Conservation (phyloP, 345 rosid species). For the Hibiscus tridactylites region DNA sequence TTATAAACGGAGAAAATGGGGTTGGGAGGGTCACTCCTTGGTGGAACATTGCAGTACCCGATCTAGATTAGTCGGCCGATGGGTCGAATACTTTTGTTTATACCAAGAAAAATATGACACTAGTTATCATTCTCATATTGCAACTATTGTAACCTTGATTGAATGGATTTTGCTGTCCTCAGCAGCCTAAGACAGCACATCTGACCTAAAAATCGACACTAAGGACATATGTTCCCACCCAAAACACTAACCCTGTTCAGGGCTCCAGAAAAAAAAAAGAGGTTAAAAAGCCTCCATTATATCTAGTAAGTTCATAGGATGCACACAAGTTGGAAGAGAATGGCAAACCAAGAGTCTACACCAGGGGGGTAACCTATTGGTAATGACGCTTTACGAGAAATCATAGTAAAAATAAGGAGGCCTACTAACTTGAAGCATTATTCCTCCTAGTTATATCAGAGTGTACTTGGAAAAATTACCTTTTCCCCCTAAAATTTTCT, state of each 20-base stretch:
- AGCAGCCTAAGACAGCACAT: not conserved
- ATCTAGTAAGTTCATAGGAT: not conserved
- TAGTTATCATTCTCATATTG: not conserved
- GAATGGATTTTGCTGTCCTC: not conserved
- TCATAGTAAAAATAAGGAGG: not conserved
- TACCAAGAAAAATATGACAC: not conserved
- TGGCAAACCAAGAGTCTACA: not conserved
- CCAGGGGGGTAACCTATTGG: not conserved
- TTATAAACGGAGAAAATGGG: too few relatives aligned
- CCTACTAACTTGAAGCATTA: not conserved
- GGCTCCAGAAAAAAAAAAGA: not conserved
- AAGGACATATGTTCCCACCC: not conserved
- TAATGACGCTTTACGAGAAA: not conserved
- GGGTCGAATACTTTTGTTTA: too few relatives aligned
- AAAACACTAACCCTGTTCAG: not conserved
- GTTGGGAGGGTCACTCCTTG: too few relatives aligned
- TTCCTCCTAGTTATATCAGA: not conserved
- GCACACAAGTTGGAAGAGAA: not conserved
- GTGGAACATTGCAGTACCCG: too few relatives aligned
- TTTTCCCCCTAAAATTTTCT: not conserved
- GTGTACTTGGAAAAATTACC: not conserved
- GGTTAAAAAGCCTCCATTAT: not conserved
- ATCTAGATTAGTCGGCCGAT: too few relatives aligned
- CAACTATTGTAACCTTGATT: not conserved
- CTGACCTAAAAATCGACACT: not conserved